A percentile compares a stretch with the other conserved stretches of the same genome.
phyloP scores from a whole-genome alignment of 768 basidiomycete species.

The Gymnopilus junonius region DNA sequence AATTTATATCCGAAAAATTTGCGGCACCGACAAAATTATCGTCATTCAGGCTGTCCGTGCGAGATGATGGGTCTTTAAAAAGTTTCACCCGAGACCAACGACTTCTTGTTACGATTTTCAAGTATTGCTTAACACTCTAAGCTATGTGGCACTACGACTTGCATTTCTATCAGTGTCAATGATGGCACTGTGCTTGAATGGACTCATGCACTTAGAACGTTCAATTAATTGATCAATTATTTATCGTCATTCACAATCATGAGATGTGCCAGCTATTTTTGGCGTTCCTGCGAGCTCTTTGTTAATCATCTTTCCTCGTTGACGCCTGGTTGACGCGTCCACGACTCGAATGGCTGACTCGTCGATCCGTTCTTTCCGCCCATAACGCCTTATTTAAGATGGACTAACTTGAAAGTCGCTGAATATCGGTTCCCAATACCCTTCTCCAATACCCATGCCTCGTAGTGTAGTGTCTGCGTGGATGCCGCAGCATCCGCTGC shows the following conservation, averaged over 20 bases:
- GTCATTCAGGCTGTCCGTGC: constrained; percentile 17
- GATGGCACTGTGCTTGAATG: neutral
- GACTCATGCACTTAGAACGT: too few species aligned
- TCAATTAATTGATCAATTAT: too few species aligned
- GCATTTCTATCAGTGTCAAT: neutral
- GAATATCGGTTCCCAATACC: neutral
- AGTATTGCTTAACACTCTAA: neutral
- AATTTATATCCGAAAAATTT: neutral
- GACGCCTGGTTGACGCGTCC: too few species aligned
- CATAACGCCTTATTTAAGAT: neutral
- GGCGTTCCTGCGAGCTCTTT: too few species aligned
- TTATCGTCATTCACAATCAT: too few species aligned
- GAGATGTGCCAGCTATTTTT: too few species aligned
- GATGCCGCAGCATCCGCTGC: neutral
- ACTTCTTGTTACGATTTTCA: neutral
- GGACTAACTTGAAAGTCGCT: neutral
- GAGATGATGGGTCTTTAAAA: constrained; percentile 19
- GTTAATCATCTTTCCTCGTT: too few species aligned
- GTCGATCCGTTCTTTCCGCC: too few species aligned
- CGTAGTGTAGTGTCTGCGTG: neutral
- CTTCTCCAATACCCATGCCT: neutral
- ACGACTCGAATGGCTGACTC: too few species aligned
- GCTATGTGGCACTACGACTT: neutral
- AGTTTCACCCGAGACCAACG: neutral
- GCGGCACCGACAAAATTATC: neutral